phyloP scores from a whole-genome alignment of 2,329 filamentous ascomycete genomes.

The Ophiostoma himal-ulmi region DNA sequence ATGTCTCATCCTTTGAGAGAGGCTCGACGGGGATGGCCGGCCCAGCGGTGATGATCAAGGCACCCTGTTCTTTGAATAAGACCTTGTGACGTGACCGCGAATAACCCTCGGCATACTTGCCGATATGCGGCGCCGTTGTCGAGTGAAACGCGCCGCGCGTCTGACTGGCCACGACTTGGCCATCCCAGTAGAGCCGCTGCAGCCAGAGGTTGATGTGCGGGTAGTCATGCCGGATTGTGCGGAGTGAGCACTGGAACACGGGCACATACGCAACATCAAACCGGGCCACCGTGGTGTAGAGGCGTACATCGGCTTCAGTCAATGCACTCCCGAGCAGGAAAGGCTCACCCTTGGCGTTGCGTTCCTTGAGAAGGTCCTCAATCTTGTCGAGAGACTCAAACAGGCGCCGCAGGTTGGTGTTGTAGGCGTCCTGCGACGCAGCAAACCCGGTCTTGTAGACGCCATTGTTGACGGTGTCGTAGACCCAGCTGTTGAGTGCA shows the following conservation, averaged over 20 bases:
- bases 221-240: constrained; percentile 59
- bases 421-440: constrained; percentile 35
- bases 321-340: not conserved
- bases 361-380: not conserved
- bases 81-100: not conserved
- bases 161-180: not conserved
- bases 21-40: not conserved
- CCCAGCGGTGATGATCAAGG: not conserved
- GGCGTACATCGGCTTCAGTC: not conserved
- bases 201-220: constrained; percentile 67
- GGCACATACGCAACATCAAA: constrained; percentile 66
- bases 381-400: not conserved
- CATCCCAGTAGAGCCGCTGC: constrained; percentile 51
- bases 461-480: constrained; percentile 46
- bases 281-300: constrained; percentile 44
- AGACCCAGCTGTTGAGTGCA: constrained; percentile 62
- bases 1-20: not conserved
- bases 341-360: not conserved
- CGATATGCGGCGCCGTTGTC: not conserved
- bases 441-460: constrained; percentile 59
- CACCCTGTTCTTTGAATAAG: not conserved
- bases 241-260: constrained; percentile 60
- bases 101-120: not conserved
- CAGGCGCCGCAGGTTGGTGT: not conserved
- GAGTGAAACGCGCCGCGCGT: not conserved